phyloP scores from a whole-genome alignment of 441 rosid species.

The Populus hybrid region DNA sequence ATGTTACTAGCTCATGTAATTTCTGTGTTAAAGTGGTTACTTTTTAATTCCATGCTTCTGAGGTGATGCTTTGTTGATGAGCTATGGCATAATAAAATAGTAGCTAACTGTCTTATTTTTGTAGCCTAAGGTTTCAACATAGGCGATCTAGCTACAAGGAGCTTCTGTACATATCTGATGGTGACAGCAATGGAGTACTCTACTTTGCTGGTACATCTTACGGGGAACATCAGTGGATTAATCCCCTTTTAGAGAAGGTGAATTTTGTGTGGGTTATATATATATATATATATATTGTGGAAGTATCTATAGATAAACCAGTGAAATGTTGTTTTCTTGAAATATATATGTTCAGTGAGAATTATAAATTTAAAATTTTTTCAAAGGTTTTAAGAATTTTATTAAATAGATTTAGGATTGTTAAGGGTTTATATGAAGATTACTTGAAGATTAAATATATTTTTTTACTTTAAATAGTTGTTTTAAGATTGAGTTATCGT shows the following conservation, averaged over 20 bases:
- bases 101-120: slow-evolving; percentile 16
- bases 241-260: slow-evolving; percentile 92
- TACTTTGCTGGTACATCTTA: slow-evolving; percentile 88
- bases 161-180: slow-evolving; percentile 94
- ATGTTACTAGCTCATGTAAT: not conserved
- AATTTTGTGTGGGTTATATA: slow-evolving; percentile 3
- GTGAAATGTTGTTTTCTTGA: not conserved
- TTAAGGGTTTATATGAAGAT: too few species aligned
- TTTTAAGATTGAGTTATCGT: too few species aligned
- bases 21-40: not conserved
- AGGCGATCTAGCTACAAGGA: slow-evolving; percentile 92
- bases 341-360: too few species aligned
- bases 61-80: not conserved
- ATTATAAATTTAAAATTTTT: too few species aligned
- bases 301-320: not conserved
- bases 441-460: too few species aligned
- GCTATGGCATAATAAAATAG: not conserved
- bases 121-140: slow-evolving; percentile 63
- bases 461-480: too few species aligned
- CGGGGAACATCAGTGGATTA: slow-evolving; percentile 96
- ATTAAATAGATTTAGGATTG: too few species aligned
- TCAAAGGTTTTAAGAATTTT: too few species aligned
- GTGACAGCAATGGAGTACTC: slow-evolving; percentile 94
- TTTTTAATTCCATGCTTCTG: not conserved
- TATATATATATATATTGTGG: not conserved